Percentiles rank a stretch among this genome's conserved stretches.
These are phyloP conservation scores for Epithele typhae DNA, from an alignment of 768 basidiomycete species.

Conservation along the genomic window DNA sequence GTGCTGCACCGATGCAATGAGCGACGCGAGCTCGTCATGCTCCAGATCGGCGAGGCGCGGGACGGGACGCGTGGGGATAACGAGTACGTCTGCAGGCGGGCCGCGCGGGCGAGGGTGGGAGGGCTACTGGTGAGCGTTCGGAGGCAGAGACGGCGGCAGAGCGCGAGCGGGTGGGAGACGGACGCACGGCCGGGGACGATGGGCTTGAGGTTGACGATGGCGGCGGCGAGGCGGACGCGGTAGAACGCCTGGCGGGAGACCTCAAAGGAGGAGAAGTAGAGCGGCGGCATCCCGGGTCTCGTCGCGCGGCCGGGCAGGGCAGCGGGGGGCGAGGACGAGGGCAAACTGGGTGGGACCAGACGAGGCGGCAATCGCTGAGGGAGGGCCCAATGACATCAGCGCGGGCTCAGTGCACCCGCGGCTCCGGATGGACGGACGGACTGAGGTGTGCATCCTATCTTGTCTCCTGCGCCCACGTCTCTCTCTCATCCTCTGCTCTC, in stretches of 20 bases:
- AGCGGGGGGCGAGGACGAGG: no score
- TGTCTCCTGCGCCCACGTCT: neutral
- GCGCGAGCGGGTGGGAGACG: neutral
- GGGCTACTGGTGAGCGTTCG: neutral
- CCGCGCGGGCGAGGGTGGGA: conserved; percentile 27
- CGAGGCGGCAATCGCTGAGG: no score
- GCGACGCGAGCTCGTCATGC: conserved; percentile 62
- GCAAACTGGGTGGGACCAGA: no score
- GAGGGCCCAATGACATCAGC: conserved; percentile 10
- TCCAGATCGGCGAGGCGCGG: conserved; percentile 46
- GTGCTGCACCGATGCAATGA: conserved; percentile 75
- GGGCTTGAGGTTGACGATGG: conserved; percentile 93
- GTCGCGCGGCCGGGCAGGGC: no score
- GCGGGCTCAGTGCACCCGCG: neutral
- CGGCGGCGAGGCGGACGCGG: conserved; percentile 63
- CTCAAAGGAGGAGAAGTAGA: conserved; percentile 78
- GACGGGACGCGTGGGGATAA: conserved; percentile 46
- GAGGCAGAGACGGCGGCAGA: neutral
- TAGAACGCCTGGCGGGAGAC: conserved; percentile 77
- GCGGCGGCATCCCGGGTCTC: conserved; percentile 15
- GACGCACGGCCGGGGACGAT: conserved; percentile 89
- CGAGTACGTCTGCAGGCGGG: conserved; percentile 48
- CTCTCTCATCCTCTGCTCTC: neutral
- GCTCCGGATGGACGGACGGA: no score
- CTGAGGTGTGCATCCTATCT: no score